phyloP scores from a whole-genome alignment of 2,329 filamentous ascomycete species.

The Cladophialophora psammophila region DNA sequence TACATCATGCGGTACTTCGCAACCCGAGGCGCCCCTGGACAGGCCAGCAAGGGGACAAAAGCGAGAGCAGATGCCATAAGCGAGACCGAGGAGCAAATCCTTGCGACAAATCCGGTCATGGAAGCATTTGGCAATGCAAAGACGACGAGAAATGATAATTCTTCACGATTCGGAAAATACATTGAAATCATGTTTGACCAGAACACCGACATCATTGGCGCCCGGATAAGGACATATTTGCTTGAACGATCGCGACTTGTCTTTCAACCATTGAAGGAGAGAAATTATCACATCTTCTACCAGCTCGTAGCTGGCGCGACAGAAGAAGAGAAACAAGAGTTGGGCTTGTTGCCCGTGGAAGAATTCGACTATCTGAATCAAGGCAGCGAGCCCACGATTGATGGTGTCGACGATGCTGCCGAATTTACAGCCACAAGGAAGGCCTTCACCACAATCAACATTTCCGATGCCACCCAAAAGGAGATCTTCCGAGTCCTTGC shows the following conservation, averaged over 20 bases:
- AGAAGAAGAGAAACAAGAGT: conserved; percentile 79
- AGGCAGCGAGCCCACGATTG: conserved; percentile 86
- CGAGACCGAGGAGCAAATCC: conserved; percentile 96
- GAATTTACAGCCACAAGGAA: conserved; percentile 89
- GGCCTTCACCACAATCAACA: conserved; percentile 87
- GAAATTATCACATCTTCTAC: conserved; percentile 99
- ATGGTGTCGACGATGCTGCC: conserved; percentile 92
- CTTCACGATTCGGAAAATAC: conserved; percentile 98
- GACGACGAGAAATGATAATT: conserved; percentile 99
- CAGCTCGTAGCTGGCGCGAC: conserved; percentile 93
- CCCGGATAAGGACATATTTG: conserved; percentile 95
- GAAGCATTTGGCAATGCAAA: conserved; percentile 99
- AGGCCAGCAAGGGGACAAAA: conserved; percentile 78
- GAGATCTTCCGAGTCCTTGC: conserved; percentile 91
- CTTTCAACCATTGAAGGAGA: conserved; percentile 95
- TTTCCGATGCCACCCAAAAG: conserved; percentile 73
- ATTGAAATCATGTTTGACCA: conserved; percentile 99
- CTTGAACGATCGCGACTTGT: conserved; percentile 94
- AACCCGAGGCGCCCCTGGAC: conserved; percentile 91
- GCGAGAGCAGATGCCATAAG: conserved; percentile 81
- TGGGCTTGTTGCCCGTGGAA: conserved; percentile 81
- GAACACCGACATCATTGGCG: conserved; percentile 93
- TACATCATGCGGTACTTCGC: conserved; percentile 99
- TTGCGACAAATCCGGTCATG: conserved; percentile 99
- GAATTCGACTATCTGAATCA: conserved; percentile 97